These are phyloP conservation scores for Aureobasidium sp. DNA, from an alignment of 2,329 filamentous ascomycete genomes.

Conservation along the genomic window DNA sequence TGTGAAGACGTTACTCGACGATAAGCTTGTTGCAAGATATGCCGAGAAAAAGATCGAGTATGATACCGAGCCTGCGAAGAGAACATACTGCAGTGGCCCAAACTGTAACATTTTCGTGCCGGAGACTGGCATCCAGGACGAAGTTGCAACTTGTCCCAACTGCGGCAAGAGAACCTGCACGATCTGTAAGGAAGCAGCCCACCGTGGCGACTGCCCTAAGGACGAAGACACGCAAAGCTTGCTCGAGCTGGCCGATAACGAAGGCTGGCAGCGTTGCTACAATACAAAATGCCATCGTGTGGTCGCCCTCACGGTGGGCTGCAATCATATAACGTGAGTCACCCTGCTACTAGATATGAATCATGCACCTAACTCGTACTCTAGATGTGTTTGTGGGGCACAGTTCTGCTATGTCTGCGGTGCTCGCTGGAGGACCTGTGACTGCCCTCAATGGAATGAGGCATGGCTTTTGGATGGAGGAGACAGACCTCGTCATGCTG, in stretches of 20 bases:
- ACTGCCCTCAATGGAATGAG: neutral
- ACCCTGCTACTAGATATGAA: neutral
- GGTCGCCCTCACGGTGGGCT: neutral
- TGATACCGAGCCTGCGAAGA: neutral
- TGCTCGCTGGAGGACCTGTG: slow-evolving; percentile 5
- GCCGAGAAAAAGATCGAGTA: neutral
- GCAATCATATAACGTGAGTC: slow-evolving; percentile 6
- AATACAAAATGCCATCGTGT: neutral
- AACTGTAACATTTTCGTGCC: neutral
- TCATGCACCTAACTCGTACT: neutral
- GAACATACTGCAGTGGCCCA: neutral
- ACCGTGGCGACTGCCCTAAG: neutral
- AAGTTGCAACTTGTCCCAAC: neutral
- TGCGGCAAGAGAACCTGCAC: neutral
- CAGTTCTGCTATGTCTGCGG: slow-evolving; percentile 13
- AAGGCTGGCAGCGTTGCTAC: slow-evolving; percentile 4
- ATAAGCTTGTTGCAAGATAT: neutral
- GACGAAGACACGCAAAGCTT: neutral
- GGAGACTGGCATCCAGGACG: neutral
- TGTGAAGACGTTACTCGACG: neutral
- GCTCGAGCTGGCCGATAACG: neutral
- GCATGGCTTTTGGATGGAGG: neutral
- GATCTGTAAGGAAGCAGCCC: neutral
- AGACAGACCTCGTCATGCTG: neutral
- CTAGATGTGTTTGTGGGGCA: neutral